Conservation (phyloP, 192 early-diverging fungal genomes). For the Backusella mclennaniae region DNA sequence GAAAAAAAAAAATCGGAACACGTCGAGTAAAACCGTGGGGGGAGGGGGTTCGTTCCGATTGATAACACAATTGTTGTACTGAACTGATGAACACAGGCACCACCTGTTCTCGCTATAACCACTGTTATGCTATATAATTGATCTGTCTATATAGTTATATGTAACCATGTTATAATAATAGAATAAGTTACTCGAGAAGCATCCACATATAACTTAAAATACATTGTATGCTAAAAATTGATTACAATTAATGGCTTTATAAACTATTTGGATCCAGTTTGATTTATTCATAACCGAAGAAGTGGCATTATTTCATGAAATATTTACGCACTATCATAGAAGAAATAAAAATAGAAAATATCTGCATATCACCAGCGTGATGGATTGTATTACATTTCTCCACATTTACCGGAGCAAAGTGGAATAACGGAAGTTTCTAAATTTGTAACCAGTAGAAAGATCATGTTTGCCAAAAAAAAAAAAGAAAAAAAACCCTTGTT, state of each 20-base stretch:
- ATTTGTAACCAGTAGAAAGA: background rate
- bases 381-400: background rate
- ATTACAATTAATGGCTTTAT: background rate
- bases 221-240: background rate
- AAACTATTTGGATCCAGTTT: background rate
- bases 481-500: background rate
- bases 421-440: background rate
- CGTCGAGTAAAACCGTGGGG: background rate
- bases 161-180: background rate
- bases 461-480: background rate
- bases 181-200: background rate
- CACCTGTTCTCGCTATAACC: background rate
- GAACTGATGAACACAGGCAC: background rate
- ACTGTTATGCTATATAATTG: background rate
- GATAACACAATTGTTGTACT: background rate
- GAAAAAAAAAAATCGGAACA: background rate
- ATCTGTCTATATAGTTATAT: background rate
- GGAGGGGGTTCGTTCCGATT: background rate
- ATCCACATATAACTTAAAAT: background rate
- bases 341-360: background rate
- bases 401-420: background rate
- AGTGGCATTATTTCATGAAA: background rate
- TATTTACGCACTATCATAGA: background rate
- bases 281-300: background rate
- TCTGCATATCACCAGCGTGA: background rate